Evolutionary conservation across 2,329 filamentous ascomycete species (phyloP).

Genomic region (Aspergillus cejpii): DNA sequence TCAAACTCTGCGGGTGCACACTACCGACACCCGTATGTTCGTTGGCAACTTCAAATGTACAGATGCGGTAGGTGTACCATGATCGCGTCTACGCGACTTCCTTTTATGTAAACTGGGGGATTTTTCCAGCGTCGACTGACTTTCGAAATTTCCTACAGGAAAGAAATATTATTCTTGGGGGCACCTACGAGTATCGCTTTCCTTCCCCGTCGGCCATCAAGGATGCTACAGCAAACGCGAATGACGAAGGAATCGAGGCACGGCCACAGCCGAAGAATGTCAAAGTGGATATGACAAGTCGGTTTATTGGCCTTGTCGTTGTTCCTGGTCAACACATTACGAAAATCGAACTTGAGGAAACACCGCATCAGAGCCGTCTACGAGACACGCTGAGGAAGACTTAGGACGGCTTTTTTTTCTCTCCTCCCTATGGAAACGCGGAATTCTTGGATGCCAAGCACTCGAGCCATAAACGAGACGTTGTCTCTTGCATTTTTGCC

Average conservation of each 20-base stretch:
- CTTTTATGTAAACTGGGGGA: slow-evolving; percentile 3
- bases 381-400: slow-evolving; percentile 16
- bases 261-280: slow-evolving; percentile 32
- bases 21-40: slow-evolving; percentile 80
- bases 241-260: slow-evolving; percentile 17
- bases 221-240: slow-evolving; percentile 36
- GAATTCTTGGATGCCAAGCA: neutral
- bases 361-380: slow-evolving; percentile 19
- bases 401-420: neutral
- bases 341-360: slow-evolving; percentile 80
- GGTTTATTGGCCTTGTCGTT: slow-evolving; percentile 83
- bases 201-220: slow-evolving; percentile 51
- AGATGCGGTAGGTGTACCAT: slow-evolving; percentile 60
- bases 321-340: slow-evolving; percentile 79
- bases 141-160: slow-evolving; percentile 50
- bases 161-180: slow-evolving; percentile 75
- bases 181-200: slow-evolving; percentile 82
- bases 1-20: slow-evolving; percentile 70
- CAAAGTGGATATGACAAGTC: slow-evolving; percentile 67
- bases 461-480: neutral
- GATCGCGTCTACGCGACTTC: neutral
- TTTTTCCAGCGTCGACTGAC: slow-evolving; percentile 12
- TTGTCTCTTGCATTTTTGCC: neutral
- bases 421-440: neutral
- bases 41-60: slow-evolving; percentile 90